Evolutionary conservation across 2,329 filamentous ascomycete genomes (phyloP), one percentile per base, ranked within the genome.

Genomic region (Pleoardoris graminearum): DNA sequence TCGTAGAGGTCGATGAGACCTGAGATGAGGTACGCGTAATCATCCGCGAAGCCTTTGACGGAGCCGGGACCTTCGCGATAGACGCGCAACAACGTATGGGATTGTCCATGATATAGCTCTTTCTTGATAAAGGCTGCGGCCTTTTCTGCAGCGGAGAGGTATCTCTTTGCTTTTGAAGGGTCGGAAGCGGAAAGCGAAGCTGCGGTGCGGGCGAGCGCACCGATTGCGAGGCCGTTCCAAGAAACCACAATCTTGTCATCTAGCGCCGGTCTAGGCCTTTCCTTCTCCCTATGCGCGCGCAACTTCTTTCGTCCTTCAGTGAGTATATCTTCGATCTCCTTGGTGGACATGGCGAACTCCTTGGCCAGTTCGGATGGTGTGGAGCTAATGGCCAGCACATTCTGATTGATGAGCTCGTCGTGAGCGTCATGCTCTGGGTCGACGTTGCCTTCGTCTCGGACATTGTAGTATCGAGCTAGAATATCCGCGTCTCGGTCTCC

Each of bases 391-490:
- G 85, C 85, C 1, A 97, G 76, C 4, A 96, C 91, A 67, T 97
- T 99, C 69, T 96, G 91, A 64, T 93, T 91, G 66, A 96, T 87
- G 54, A 97, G 93, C 67, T 97, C 93, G 68, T 97, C 93, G 64
- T 96, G 89, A 0, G 90, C 87, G 67, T 99, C 94, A 62, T 93
- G 85, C 50, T 87, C 84, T 3, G 87, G 85, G 29, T 86, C 83
- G 1, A 99, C 87, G 65, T 99, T 97, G 38, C 94, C 94, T 61
- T 95, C 86, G 35, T 89, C 82, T 27, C 84, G 82, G 12, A 97
- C 87, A 54, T 90, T 89, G 85, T 90, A 97, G 72, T 96, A 90
- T 4, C 85, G 85, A 0, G 91, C 90, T 25, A 90, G 86, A 14
- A 96, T 83, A 2, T 86, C 83, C 19, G 86, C 86, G 53, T 89